Evolutionary conservation across 192 early-diverging fungal genomes (phyloP).

Genomic region (Lobosporangium transversale): DNA sequence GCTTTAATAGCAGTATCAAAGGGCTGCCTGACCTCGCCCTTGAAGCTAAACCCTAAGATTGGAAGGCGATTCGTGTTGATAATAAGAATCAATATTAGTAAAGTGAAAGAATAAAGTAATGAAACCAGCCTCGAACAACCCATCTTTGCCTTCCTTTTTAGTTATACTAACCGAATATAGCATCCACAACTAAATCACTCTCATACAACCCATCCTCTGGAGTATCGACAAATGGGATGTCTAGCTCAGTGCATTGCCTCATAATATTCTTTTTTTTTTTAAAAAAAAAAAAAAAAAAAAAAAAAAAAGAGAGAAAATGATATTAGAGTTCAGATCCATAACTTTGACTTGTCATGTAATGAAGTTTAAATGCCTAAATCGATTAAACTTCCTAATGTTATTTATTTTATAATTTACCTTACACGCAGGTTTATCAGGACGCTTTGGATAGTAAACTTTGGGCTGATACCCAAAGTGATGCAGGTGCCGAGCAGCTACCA

Average conservation of each 20-base stretch:
- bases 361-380: background rate
- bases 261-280: slow-evolving; percentile 70
- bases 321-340: background rate
- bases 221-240: slow-evolving; percentile 68
- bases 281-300: background rate
- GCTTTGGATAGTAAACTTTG: slow-evolving; percentile 84
- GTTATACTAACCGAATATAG: slow-evolving; percentile 89
- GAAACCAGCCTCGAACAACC: too few relatives aligned
- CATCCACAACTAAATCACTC: slow-evolving; percentile 83
- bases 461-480: slow-evolving; percentile 89
- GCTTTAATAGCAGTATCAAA: slow-evolving; percentile 73
- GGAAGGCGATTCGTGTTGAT: background rate
- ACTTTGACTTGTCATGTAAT: background rate
- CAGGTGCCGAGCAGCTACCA: slow-evolving; percentile 94
- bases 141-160: too few relatives aligned
- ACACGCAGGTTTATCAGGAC: slow-evolving; percentile 71
- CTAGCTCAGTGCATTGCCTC: slow-evolving; percentile 75
- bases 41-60: slow-evolving; percentile 83
- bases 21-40: slow-evolving; percentile 78
- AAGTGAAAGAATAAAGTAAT: too few relatives aligned
- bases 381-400: background rate
- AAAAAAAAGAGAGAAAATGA: background rate
- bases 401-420: background rate
- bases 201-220: slow-evolving; percentile 51
- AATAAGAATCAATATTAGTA: too few relatives aligned